These are phyloP conservation scores for Gryganskiella cystojenkinii DNA, from an alignment of 192 early-diverging fungal genomes.

Conservation along the genomic window DNA sequence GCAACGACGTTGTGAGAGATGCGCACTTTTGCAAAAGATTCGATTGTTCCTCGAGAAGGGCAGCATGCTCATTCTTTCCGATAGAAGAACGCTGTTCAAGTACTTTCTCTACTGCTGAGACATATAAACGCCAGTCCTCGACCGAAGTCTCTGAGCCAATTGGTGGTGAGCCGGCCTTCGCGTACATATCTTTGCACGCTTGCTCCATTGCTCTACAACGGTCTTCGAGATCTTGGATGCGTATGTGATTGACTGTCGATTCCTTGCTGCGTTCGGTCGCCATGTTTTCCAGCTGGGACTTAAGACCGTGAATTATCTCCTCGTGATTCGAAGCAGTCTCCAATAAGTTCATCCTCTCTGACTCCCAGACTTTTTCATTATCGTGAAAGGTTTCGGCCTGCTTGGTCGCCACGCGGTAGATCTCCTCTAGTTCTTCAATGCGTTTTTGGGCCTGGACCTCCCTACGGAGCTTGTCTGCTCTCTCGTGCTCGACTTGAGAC, in stretches of 20 bases:
- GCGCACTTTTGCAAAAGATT: background rate
- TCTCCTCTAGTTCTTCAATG: conserved; percentile 29
- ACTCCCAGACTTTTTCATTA: conserved; percentile 26
- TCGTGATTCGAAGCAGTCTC: conserved; percentile 2
- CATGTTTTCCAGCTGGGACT: conserved; percentile 6
- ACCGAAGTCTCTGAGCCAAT: background rate
- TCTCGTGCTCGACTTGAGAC: conserved; percentile 12
- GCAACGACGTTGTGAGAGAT: conserved; percentile 3
- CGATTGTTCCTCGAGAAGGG: conserved; percentile 12
- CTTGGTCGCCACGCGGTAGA: conserved; percentile 1
- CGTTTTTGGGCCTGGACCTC: conserved; percentile 14
- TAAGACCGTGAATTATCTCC: conserved; percentile 5
- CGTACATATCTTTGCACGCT: conserved; percentile 21
- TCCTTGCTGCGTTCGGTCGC: conserved; percentile 1
- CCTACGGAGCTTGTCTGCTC: conserved; percentile 5
- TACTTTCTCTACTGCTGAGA: conserved; percentile 9
- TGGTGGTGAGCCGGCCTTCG: conserved; percentile 7
- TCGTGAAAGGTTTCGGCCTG: conserved; percentile 13
- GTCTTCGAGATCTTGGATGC: conserved; percentile 19
- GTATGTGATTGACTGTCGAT: conserved; percentile 5
- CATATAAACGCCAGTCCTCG: conserved; percentile 19
- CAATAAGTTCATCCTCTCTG: conserved; percentile 3
- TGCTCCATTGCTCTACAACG: conserved; percentile 25
- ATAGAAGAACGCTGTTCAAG: conserved; percentile 25
- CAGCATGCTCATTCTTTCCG: conserved; percentile 26